Conservation (phyloP, 140 eudicot species). For the Anethum foeniculum region DNA sequence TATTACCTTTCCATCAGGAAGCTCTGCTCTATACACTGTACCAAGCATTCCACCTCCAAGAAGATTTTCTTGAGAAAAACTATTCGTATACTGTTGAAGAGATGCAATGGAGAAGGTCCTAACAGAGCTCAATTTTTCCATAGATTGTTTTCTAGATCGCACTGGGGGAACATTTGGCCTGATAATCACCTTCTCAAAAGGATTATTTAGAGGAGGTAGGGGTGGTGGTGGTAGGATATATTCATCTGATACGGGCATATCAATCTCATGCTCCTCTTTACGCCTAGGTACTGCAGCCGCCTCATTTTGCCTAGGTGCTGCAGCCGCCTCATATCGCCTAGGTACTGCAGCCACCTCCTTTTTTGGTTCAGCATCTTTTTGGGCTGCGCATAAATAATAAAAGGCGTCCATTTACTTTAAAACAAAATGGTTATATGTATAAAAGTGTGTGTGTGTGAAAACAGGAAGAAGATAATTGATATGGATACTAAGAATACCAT, state of each 20-base stretch:
- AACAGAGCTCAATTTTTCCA: constrained; percentile 34
- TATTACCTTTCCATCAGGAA: constrained; percentile 77
- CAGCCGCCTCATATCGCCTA: constrained; percentile 12
- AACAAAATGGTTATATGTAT: background rate
- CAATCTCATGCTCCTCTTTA: constrained; percentile 31
- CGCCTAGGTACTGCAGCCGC: constrained; percentile 18
- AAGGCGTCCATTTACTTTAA: background rate
- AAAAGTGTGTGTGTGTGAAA: no score
- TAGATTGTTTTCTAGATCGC: constrained; percentile 18
- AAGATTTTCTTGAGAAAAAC: constrained; percentile 81
- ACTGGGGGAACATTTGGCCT: constrained; percentile 39
- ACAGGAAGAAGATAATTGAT: background rate
- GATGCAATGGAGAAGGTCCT: constrained; percentile 69
- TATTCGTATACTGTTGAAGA: constrained; percentile 69
- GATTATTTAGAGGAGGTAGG: constrained; percentile 36
- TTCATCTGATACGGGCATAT: constrained; percentile 24
- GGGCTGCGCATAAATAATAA: constrained; percentile 14
- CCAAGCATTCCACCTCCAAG: constrained; percentile 70
- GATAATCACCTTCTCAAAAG: constrained; percentile 36
- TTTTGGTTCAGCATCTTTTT: constrained; percentile 10
- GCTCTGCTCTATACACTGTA: constrained; percentile 60
- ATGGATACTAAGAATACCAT: constrained; percentile 25
- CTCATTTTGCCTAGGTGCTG: constrained; percentile 6
- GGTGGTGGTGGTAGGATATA: constrained; percentile 22
- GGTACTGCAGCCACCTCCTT: constrained; percentile 16